A percentile compares a stretch with the other conserved stretches of the same genome.
Conservation (phyloP, 2,329 filamentous ascomycete genomes). For the Aspergillus sp. region DNA sequence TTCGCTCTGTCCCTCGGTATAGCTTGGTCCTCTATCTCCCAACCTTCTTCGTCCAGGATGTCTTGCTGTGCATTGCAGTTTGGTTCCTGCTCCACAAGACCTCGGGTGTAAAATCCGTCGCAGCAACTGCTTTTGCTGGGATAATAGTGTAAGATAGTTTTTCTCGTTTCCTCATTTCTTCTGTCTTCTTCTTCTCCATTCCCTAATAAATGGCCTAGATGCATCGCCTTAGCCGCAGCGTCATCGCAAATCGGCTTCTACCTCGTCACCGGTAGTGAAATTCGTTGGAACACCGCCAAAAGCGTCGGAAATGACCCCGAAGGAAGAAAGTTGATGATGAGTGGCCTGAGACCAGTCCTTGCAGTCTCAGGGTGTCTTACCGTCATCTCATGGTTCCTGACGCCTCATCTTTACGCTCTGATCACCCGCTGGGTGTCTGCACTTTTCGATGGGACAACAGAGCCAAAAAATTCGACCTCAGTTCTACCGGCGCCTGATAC, state of each 20-base stretch:
- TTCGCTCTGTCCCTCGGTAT: slow-evolving; percentile 11
- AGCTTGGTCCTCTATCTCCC: slow-evolving; percentile 23
- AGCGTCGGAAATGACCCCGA: slow-evolving; percentile 23
- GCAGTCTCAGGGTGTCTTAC: slow-evolving; percentile 14
- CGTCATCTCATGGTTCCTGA: slow-evolving; percentile 14
- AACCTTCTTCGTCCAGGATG: slow-evolving; percentile 25
- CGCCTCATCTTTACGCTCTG: slow-evolving; percentile 12
- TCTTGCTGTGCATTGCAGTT: slow-evolving; percentile 12
- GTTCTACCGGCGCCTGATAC: slow-evolving; percentile 8
- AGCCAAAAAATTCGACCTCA: slow-evolving; percentile 9
- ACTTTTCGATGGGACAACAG: slow-evolving; percentile 8
- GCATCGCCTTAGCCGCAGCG: slow-evolving; percentile 15
- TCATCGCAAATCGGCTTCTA: slow-evolving; percentile 26
- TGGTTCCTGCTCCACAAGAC: slow-evolving; percentile 19
- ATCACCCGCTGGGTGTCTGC: slow-evolving; percentile 18
- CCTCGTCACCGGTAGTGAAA: slow-evolving; percentile 25
- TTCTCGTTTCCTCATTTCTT: no score
- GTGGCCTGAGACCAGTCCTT: slow-evolving; percentile 22
- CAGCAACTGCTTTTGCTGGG: slow-evolving; percentile 12
- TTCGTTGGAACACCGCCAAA: slow-evolving; percentile 25
- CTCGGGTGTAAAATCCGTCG: slow-evolving; percentile 7
- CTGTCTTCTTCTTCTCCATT: neutral
- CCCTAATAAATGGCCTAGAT: slow-evolving; percentile 7
- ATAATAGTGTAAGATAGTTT: slow-evolving; percentile 15
- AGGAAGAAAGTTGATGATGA: slow-evolving; percentile 24